Evolutionary conservation across 352 stramenopile species (phyloP), one percentile per base, ranked within the genome.

Genomic region (Pythium vanterpoolii): DNA sequence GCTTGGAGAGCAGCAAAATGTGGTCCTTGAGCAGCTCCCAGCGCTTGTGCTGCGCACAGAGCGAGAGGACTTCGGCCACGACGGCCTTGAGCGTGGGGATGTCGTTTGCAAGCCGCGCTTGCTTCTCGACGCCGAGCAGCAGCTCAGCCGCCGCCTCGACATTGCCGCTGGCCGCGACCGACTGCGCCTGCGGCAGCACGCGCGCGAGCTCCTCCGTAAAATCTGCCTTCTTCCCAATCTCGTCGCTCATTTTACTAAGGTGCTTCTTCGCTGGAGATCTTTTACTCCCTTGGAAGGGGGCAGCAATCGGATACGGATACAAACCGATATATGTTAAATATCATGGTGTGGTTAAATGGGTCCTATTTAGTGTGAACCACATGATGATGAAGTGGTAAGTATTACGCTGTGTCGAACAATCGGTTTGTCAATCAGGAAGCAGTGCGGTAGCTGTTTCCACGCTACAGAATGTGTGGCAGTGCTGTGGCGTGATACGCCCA

Each of bases 11-110:
- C 52, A 97, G 66, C 45, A 75, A 71, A 21, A 96, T 75, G 60
- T 95, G 83, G 48, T 91, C 77, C 64, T 93, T 93, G 13, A 97
- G 73, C 66, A 96, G 73, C 44, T 94, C 81, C 88, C 86, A 98
- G 60, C 89, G 87, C 71, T 95, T 89, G 61, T 90, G 73, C 46
- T 89, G 68, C 39, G 77, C 81, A 60, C 90, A 97, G 1, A 97
- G 64, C 45, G 77, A 61, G 31, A 96, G 66, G 39, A 96, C 72
- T 9, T 84, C 66, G 13, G 74, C 73, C 49, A 95, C 82, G 24
- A 94, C 69, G 59, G 77, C 66, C 68, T 95, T 95, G 24, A 96
- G 81, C 70, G 87, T 96, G 14, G 77, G 64, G 68, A 95, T 80
- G 72, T 93, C 84, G 58, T 90, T 93, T n/a, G 82, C 76, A 21